Evolutionary conservation across 179 eudicot genomes (phyloP), one percentile per base, ranked within the genome.

Genomic region (Nepenthes alata): DNA sequence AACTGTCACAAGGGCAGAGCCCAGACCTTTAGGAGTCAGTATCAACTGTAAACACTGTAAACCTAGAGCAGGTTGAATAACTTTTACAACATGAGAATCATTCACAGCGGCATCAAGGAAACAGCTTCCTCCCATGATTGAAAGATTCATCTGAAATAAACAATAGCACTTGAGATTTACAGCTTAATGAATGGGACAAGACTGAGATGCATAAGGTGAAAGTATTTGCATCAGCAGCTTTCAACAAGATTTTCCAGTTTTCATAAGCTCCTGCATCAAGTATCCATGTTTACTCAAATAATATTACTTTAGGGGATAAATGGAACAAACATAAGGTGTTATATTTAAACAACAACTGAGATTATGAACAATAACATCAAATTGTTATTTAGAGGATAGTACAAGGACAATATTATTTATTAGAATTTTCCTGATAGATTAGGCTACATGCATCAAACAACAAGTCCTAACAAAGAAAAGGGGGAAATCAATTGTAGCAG

Each of bases 111-210:
- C 70, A 55, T 88, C 84, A 71, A 88, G 68, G 60, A 73, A 78
- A 67, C 88, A 80, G 75, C 97, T 90, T 66, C 97, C 95, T 55
- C 97, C 97, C 64, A 71, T 71, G 59, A 88, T 79, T 47, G 93
- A 80, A 60, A 90, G 91, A 76, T 87, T 83, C 73, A 81, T 60
- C 88, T 83, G 83, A 57, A 67, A 73, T 41, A 11, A 12, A 52
- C 2, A 52, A 7, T 41, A 52, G 16, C 13, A 35, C 45, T 57
- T 34, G 25, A 55, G 56, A 57, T 65, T 39, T 45, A 47, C 50
- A 67, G 62, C 65, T 37, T 5, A 39, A 63, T 37, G 3, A 37
- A 58, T 35, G 57, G 15, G 9, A 4, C 6, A 60, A 11, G 13
- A 62, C 36, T 13, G 35, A 45, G 9, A 34, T 35, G 41, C 51